phyloP scores from a whole-genome alignment of 176 grass and related monocot genomes.

The Tillandsia fasciculata region DNA sequence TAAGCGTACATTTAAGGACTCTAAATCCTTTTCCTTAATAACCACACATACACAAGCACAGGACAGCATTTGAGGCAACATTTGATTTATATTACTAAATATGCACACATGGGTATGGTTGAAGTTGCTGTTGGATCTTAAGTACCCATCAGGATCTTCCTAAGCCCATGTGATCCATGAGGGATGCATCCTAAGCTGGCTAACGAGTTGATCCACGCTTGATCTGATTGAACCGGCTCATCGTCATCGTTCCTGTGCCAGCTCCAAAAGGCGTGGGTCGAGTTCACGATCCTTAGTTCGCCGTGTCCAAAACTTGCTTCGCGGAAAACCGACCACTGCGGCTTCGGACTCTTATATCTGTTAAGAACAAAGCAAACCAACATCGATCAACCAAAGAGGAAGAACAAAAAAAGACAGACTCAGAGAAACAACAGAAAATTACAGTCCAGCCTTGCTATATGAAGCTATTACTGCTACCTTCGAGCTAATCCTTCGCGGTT shows the following conservation, averaged over 20 bases:
- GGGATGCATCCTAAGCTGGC: conserved; percentile 38
- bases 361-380: background rate
- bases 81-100: background rate
- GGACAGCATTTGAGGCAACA: background rate
- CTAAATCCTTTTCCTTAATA: too few species aligned
- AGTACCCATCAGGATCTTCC: conserved; percentile 67
- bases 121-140: conserved; percentile 1
- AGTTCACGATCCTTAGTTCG: conserved; percentile 62
- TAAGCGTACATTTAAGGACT: too few species aligned
- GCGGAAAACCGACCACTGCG: conserved; percentile 84
- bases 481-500: conserved; percentile 84
- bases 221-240: conserved; percentile 63
- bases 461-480: conserved; percentile 35
- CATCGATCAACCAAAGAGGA: background rate
- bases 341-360: conserved; percentile 72
- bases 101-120: background rate
- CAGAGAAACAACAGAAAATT: background rate
- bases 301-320: conserved; percentile 98
- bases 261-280: conserved; percentile 77
- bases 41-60: too few species aligned
- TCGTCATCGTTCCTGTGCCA: conserved; percentile 94
- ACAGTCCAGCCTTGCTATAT: background rate
- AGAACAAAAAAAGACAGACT: background rate
- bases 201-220: conserved; percentile 79
- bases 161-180: conserved; percentile 23